phyloP scores from a whole-genome alignment of 2,329 filamentous ascomycete species.

The Nemania diffusa region DNA sequence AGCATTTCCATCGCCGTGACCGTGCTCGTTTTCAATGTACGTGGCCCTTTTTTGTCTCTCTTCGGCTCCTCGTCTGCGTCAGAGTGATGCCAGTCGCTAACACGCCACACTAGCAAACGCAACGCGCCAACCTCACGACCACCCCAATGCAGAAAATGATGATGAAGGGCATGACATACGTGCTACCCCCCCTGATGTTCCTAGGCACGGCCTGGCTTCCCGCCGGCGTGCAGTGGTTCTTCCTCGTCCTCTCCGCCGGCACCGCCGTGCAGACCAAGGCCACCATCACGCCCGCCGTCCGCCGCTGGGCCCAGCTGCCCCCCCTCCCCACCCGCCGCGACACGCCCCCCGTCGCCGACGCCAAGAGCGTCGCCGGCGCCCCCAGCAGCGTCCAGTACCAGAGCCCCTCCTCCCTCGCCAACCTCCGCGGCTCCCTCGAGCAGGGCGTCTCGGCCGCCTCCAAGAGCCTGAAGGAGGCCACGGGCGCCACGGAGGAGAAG shows the following conservation, averaged over 20 bases:
- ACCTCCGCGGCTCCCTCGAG: slow-evolving; percentile 51
- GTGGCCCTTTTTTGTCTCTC: slow-evolving; percentile 38
- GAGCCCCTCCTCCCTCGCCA: slow-evolving; percentile 17
- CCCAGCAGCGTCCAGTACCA: slow-evolving; percentile 21
- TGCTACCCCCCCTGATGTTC: slow-evolving; percentile 58
- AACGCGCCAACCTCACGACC: slow-evolving; percentile 40
- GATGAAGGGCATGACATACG: slow-evolving; percentile 55
- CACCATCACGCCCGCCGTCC: slow-evolving; percentile 55
- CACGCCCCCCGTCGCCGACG: too few species aligned
- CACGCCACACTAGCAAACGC: slow-evolving; percentile 38
- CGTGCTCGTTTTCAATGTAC: slow-evolving; percentile 68
- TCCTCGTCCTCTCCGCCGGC: slow-evolving; percentile 53
- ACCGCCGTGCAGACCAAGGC: slow-evolving; percentile 50
- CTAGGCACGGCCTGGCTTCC: slow-evolving; percentile 60
- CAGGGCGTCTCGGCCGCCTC: slow-evolving; percentile 2
- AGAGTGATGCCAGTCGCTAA: slow-evolving; percentile 2
- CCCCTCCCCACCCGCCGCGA: slow-evolving; percentile 42
- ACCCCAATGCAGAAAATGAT: slow-evolving; percentile 51
- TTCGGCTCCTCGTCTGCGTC: background rate
- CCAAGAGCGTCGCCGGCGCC: background rate
- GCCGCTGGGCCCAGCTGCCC: slow-evolving; percentile 53
- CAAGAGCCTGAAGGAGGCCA: slow-evolving; percentile 21
- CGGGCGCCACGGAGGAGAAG: slow-evolving; percentile 37
- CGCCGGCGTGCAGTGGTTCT: slow-evolving; percentile 62
- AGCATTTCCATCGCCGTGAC: slow-evolving; percentile 66